Evolutionary conservation across 345 rosid genomes (phyloP), one percentile per base, ranked within the genome.

Genomic region (Salix koriyanagi): DNA sequence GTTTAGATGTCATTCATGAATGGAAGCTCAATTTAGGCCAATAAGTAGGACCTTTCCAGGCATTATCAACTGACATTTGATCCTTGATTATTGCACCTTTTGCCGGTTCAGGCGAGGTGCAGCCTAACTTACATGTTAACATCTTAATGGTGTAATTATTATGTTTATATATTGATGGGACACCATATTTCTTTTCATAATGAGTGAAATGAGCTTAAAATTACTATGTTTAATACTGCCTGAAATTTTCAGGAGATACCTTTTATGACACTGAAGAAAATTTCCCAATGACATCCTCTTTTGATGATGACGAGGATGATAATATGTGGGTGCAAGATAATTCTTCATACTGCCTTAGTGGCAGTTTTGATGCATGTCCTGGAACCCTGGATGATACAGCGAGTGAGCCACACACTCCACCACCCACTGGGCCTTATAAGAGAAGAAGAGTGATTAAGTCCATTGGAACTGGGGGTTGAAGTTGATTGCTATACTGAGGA

Each of bases 211-310:
- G 65, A 75, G 44, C 77, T 74, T 61, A 32, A 23, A 37, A 19
- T 42, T 60, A 23, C 39, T 32, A 5, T 34, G 25, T 32, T 66
- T 39, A 52, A 42, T 74, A 42, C 69, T 37, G 64, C 69, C 41
- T 48, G 66, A 80, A 54, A 71, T 83, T 79, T 76, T 73, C 86
- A 96, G 99, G 95, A 64, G 98, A 96, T 60, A 84, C 83, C 15
- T 96, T 91, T 84, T 87, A 90, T 78, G 99, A 96, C 77, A 96
- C 97, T 34, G 83, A 92, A 85, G 87, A 82, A 23, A 88, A 88
- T 70, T 91, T 92, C 61, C 74, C 89, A 0, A 76, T 73, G 76
- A 21, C 86, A 34, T 69, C 58, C 2, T 75, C 73, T 39, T 19
- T 78, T 42, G 83, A 87, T 73, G 84, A 77, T 37, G 83, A 86